phyloP scores from a whole-genome alignment of 208 protist genomes.

The Leishmania tarentolae region DNA sequence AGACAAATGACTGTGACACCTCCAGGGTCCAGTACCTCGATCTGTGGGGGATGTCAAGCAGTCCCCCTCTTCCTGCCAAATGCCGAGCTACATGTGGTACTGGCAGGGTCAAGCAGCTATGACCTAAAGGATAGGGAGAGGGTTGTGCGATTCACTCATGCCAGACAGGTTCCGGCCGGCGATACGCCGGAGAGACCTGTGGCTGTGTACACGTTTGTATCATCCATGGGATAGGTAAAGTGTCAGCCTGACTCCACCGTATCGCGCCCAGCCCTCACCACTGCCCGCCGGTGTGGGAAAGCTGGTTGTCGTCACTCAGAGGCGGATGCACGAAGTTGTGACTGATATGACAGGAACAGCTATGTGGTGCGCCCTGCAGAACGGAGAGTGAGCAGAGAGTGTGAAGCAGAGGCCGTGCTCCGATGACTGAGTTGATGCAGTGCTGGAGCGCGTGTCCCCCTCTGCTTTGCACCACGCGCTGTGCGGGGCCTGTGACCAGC shows the following conservation, averaged over 20 bases:
- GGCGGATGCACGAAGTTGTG: background rate
- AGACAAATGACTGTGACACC: background rate
- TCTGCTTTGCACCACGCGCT: background rate
- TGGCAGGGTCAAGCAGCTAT: background rate
- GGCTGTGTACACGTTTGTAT: background rate
- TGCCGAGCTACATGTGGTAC: background rate
- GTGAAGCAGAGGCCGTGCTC: background rate
- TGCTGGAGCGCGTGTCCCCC: background rate
- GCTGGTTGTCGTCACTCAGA: background rate
- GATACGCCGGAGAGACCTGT: background rate
- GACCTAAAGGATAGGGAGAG: background rate
- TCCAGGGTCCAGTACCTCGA: background rate
- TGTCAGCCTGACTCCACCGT: background rate
- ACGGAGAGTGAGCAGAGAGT: background rate
- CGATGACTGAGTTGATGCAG: background rate
- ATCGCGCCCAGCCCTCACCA: background rate
- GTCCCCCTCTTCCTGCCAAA: background rate
- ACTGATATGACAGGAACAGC: background rate
- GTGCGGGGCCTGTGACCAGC: background rate
- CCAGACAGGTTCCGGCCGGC: background rate
- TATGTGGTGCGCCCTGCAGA: background rate
- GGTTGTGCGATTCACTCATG: background rate
- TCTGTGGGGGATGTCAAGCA: background rate
- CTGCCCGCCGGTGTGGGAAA: background rate
- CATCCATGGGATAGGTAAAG: background rate